Base-by-base conservation (phyloP, 2,329 filamentous ascomycete species). In the Talaromyces sp. region DNA sequence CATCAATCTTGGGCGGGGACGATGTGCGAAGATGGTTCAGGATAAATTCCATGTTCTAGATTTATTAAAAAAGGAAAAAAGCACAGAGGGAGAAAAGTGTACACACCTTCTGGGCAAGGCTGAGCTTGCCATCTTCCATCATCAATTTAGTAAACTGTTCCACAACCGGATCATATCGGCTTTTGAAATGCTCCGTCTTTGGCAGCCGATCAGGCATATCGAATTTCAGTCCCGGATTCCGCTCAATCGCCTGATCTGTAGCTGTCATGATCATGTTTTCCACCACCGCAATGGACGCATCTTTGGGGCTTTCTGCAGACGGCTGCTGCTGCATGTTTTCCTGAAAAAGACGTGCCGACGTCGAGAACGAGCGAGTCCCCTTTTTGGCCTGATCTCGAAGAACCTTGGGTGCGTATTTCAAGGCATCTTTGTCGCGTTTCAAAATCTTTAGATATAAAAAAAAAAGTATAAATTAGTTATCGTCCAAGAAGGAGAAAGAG, bases 111-210 rank as follows among this genome's bases (percentile, higher is more conserved):
- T 99, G 91, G n/a, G 95, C 95, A 74, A 85, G 84, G 71, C 89
- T 89, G 73, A 96, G 85, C 81, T 97, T 96, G 68, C 95, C 95
- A 76, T 98, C 85, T 68, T 82, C 82, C 93, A 98, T 99, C 64
- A 99, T 77, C 67, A 96, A 81, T 73, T 92, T 93, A 19, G 92
- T 96, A 68, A 98, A 82, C 79, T 97, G 95, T 65, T 89, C 81
- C 54, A 98, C 81, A 8, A 97, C 82, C 1, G 90, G 86, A 71
- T 97, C 89, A 72, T 98, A 96, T 69, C 95, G 86, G 72, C 90
- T 82, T 75, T 92, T 89, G 68, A 93, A 78, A 76, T 90, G 82
- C 60, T 81, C 76, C 29, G 81, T 79, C 60, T 83, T 82, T 10
- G 88, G 84, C 57, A 92, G 86, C 59, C 87, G 77, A 38, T 81